Percentiles rank a stretch among this genome's conserved stretches.
Evolutionary conservation across 2,329 filamentous ascomycete species (phyloP).

Genomic region (Ophiostoma montium): DNA sequence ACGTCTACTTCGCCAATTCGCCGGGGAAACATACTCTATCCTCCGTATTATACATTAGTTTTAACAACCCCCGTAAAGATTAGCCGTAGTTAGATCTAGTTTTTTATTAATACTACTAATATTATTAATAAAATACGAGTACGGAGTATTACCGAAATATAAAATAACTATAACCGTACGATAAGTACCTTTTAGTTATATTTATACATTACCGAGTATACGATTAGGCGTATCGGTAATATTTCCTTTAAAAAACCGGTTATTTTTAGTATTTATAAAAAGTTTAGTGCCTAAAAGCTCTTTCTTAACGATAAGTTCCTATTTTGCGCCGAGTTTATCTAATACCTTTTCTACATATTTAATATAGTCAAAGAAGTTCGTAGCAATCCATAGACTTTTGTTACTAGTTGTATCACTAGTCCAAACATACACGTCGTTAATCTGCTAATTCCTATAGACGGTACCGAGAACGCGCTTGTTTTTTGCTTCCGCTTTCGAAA

Average conservation of each 20-base stretch:
- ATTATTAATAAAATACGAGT: not conserved
- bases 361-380: no score
- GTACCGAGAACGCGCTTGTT: not conserved
- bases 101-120: not conserved
- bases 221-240: not conserved
- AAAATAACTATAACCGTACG: not conserved
- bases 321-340: not conserved
- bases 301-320: not conserved
- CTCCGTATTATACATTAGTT: not conserved
- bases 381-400: no score
- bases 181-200: not conserved
- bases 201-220: slow-evolving; percentile 3
- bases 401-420: no score
- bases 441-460: not conserved
- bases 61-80: not conserved
- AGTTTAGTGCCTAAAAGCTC: not conserved
- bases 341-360: no score
- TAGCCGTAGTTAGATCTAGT: not conserved
- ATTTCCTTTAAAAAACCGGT: not conserved
- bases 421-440: not conserved
- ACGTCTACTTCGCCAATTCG: no score
- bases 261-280: slow-evolving; percentile 1
- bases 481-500: not conserved
- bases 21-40: no score
- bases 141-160: not conserved